phyloP scores from a whole-genome alignment of 169 alveolate genomes.

The Amoebophrya sp. region DNA sequence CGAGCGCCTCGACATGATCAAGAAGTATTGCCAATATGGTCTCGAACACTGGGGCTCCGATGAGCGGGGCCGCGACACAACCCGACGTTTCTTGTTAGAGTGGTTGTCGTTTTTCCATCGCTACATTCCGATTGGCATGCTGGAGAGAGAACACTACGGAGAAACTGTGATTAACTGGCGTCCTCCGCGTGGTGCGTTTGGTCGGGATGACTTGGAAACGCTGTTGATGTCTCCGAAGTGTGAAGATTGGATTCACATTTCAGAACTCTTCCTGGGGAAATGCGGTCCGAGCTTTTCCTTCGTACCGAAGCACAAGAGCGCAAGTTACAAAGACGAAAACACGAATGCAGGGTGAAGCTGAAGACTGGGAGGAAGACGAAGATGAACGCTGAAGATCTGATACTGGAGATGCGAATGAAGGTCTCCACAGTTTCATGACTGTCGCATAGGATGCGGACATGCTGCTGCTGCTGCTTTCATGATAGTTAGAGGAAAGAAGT shows the following conservation, averaged over 20 bases:
- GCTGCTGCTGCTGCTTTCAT: too few relatives aligned
- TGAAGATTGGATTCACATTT: constrained; percentile 59
- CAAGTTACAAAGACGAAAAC: constrained; percentile 37
- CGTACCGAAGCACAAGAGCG: constrained; percentile 65
- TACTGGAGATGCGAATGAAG: too few relatives aligned
- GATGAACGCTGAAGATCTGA: too few relatives aligned
- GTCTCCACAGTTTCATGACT: too few relatives aligned
- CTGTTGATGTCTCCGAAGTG: constrained; percentile 52
- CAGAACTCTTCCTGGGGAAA: constrained; percentile 64
- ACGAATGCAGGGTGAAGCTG: too few relatives aligned
- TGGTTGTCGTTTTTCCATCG: constrained; percentile 60
- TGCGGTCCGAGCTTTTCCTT: constrained; percentile 62
- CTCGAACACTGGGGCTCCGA: constrained; percentile 74
- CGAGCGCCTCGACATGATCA: constrained; percentile 63
- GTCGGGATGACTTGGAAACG: constrained; percentile 64
- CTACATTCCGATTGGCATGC: constrained; percentile 64
- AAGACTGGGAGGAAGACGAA: too few relatives aligned
- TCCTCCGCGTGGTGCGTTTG: constrained; percentile 53
- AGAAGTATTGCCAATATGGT: constrained; percentile 59
- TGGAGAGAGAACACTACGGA: constrained; percentile 39
- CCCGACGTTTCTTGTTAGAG: constrained; percentile 61
- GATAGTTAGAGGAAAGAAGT: too few relatives aligned
- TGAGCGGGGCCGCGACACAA: constrained; percentile 61
- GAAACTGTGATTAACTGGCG: constrained; percentile 59
- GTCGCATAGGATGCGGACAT: too few relatives aligned